These are phyloP conservation scores for Polytolypa hystricis DNA, from an alignment of 2,329 filamentous ascomycete species.

Conservation along the genomic window DNA sequence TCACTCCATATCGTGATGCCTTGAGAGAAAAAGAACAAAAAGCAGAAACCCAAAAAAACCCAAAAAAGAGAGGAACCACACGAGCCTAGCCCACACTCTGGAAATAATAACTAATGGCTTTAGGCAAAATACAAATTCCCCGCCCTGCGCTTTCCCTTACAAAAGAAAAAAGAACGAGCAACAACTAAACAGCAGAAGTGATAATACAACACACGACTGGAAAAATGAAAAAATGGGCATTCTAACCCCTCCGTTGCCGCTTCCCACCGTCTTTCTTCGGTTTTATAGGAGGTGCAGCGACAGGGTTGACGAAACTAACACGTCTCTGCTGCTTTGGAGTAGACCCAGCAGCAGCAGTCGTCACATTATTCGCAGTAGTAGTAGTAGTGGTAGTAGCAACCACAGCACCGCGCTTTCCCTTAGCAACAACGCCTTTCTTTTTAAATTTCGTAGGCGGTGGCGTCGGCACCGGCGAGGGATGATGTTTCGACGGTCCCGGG, in stretches of 20 bases:
- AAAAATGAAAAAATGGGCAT: neutral
- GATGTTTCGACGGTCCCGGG: slow-evolving; percentile 18
- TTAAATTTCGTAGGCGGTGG: slow-evolving; percentile 21
- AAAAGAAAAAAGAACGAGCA: neutral
- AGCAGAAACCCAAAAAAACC: neutral
- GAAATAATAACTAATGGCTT: no score
- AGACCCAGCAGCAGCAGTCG: slow-evolving; percentile 18
- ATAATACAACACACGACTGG: slow-evolving; percentile 2
- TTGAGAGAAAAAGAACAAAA: neutral
- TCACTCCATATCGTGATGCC: no score
- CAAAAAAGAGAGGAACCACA: no score
- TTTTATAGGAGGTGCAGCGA: slow-evolving; percentile 20
- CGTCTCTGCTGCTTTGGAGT: slow-evolving; percentile 26
- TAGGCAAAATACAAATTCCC: neutral
- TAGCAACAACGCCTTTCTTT: slow-evolving; percentile 17
- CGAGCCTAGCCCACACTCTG: no score
- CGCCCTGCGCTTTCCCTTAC: neutral
- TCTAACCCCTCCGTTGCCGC: slow-evolving; percentile 9
- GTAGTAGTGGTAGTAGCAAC: neutral
- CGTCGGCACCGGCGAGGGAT: slow-evolving; percentile 19
- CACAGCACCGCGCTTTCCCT: slow-evolving; percentile 3
- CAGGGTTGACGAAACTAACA: slow-evolving; percentile 27
- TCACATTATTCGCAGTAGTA: no score
- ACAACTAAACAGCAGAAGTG: neutral
- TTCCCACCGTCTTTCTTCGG: slow-evolving; percentile 19